Conservation (phyloP, 2,329 filamentous ascomycete genomes). For the Thielaviopsis populi region DNA sequence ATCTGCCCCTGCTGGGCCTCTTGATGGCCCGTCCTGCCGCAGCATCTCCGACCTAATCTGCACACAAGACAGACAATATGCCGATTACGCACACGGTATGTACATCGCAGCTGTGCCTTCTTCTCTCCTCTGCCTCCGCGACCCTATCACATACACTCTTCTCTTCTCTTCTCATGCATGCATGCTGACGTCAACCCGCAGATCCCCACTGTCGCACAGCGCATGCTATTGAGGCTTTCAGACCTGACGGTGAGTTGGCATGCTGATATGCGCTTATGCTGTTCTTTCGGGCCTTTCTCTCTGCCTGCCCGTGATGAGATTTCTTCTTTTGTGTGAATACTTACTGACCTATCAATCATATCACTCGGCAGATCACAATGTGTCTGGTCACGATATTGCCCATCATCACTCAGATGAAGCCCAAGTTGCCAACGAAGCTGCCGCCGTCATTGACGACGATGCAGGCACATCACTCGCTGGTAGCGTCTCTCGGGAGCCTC, state of each 20-base stretch:
- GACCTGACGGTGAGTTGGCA: conserved; percentile 7
- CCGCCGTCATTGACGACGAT: not conserved
- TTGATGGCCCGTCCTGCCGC: not conserved
- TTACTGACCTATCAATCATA: not conserved
- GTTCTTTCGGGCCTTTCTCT: not conserved
- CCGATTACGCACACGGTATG: not conserved
- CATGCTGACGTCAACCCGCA: conserved; percentile 11
- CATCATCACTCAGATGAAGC: not conserved
- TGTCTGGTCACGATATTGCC: not conserved
- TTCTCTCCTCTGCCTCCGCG: not conserved
- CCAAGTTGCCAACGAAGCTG: not conserved
- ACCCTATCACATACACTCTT: not conserved
- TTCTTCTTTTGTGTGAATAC: not conserved
- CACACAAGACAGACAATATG: not conserved
- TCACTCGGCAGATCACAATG: not conserved
- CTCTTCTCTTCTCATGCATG: not conserved
- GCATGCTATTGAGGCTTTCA: not conserved
- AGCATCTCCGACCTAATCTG: not conserved
- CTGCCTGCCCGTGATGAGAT: not conserved
- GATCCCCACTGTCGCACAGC: not conserved
- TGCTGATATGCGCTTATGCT: not conserved
- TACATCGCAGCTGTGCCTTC: not conserved
- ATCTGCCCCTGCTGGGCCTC: not conserved
- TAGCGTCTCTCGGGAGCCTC: not conserved
- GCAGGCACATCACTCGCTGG: not conserved